phyloP scores from a whole-genome alignment of 805 yeast genomes.

The Komagataella pseudopastoris region DNA sequence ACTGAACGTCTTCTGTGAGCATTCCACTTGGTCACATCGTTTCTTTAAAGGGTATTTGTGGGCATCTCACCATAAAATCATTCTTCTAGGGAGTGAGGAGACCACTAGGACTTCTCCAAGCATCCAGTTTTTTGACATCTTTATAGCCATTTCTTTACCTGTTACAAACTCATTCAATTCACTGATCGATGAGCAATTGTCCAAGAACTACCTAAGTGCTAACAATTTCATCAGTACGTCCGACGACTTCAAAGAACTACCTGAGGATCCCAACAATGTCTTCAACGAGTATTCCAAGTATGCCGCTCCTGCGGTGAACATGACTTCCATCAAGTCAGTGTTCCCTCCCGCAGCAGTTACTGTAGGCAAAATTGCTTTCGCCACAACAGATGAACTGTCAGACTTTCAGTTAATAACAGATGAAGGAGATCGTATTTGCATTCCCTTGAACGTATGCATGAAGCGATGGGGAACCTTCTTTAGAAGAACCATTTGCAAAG shows the following conservation, averaged over 20 bases:
- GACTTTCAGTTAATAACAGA: constrained; percentile 61
- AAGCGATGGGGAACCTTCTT: constrained; percentile 73
- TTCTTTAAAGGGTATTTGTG: constrained; percentile 61
- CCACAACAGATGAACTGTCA: constrained; percentile 46
- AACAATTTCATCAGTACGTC: background rate
- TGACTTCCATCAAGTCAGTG: constrained; percentile 53
- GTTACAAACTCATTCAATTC: constrained; percentile 26
- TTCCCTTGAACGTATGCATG: constrained; percentile 45
- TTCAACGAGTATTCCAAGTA: constrained; percentile 56
- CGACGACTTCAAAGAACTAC: background rate
- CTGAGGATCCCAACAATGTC: background rate
- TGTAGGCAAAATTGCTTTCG: constrained; percentile 62
- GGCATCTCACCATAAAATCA: constrained; percentile 65
- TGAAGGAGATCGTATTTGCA: constrained; percentile 58
- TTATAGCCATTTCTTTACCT: constrained; percentile 37
- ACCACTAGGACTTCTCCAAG: constrained; percentile 31
- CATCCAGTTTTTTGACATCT: constrained; percentile 30
- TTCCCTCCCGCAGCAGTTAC: constrained; percentile 72
- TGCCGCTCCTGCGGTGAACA: constrained; percentile 57
- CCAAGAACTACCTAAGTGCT: background rate
- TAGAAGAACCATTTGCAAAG: constrained; percentile 44
- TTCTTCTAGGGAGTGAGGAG: constrained; percentile 42
- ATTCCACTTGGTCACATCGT: constrained; percentile 39
- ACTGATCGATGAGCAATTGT: background rate
- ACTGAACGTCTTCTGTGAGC: constrained; percentile 39